These are phyloP conservation scores for Boletus sp. DNA, from an alignment of 768 basidiomycete genomes.

Conservation along the genomic window DNA sequence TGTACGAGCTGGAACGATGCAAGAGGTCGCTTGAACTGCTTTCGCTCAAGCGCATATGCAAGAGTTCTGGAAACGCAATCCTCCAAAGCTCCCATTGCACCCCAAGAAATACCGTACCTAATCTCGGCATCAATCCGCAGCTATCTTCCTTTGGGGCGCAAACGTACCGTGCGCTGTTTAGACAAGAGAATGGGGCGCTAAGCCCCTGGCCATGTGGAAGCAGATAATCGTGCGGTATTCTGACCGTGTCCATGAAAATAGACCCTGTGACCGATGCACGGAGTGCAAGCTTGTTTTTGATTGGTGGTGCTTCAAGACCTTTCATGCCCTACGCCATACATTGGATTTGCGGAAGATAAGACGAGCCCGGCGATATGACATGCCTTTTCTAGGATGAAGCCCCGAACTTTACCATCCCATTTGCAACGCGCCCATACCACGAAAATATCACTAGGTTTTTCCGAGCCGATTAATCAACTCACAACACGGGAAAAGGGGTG, in stretches of 20 bases:
- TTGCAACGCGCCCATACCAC: conserved; percentile 93
- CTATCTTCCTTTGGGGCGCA: background rate
- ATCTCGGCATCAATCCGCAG: background rate
- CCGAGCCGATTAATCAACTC: conserved; percentile 8
- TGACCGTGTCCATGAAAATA: conserved; percentile 89
- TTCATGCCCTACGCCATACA: conserved; percentile 57
- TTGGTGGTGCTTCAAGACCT: conserved; percentile 80
- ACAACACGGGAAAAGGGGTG: background rate
- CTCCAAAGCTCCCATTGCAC: conserved; percentile 93
- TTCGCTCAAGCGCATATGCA: conserved; percentile 82
- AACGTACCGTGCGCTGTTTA: conserved; percentile 77
- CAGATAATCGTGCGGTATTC: conserved; percentile 68
- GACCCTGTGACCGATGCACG: conserved; percentile 82
- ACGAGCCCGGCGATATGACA: background rate
- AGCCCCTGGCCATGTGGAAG: conserved; percentile 78
- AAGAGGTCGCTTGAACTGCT: conserved; percentile 85
- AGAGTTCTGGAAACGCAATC: conserved; percentile 79
- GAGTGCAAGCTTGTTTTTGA: conserved; percentile 91
- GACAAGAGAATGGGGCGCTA: conserved; percentile 83
- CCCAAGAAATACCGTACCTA: conserved; percentile 89
- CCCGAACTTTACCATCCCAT: conserved; percentile 89
- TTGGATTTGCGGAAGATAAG: background rate
- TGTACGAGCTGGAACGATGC: conserved; percentile 97
- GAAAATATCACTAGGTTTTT: conserved; percentile 67
- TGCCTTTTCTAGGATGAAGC: conserved; percentile 90